These are phyloP conservation scores for Claviceps arundinis DNA, from an alignment of 2,329 filamentous ascomycete species.

Conservation along the genomic window DNA sequence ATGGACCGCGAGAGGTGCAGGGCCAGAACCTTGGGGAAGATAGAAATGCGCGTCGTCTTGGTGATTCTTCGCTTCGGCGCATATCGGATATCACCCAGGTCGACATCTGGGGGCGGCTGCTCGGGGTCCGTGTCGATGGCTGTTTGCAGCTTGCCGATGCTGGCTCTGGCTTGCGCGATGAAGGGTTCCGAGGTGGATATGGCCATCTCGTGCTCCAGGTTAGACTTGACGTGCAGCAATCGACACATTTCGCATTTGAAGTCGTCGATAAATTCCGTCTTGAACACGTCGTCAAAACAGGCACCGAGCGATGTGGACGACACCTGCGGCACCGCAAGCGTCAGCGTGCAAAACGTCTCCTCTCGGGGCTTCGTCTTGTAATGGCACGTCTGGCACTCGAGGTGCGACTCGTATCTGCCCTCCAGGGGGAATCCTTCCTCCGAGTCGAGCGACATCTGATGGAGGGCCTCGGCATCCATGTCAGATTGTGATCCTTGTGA, in stretches of 20 bases:
- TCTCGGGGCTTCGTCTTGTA: slow-evolving; percentile 77
- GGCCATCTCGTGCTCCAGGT: slow-evolving; percentile 46
- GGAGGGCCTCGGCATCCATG: background rate
- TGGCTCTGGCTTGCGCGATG: slow-evolving; percentile 36
- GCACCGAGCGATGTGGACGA: slow-evolving; percentile 67
- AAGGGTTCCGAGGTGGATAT: slow-evolving; percentile 39
- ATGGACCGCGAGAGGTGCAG: slow-evolving; percentile 90
- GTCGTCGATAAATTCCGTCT: slow-evolving; percentile 91
- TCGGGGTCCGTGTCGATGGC: slow-evolving; percentile 77
- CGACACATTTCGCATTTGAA: slow-evolving; percentile 92
- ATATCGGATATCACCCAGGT: slow-evolving; percentile 57
- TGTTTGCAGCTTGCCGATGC: slow-evolving; percentile 51
- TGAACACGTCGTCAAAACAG: slow-evolving; percentile 89
- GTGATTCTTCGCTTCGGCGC: slow-evolving; percentile 77
- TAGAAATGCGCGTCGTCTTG: slow-evolving; percentile 73
- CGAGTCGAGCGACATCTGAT: slow-evolving; percentile 23
- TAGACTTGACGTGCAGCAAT: slow-evolving; percentile 61
- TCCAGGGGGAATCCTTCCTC: slow-evolving; percentile 82
- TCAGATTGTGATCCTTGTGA: background rate
- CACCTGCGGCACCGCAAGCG: slow-evolving; percentile 77
- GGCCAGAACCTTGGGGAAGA: slow-evolving; percentile 79
- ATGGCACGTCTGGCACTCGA: slow-evolving; percentile 79
- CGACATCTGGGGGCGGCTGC: slow-evolving; percentile 54
- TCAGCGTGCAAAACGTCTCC: slow-evolving; percentile 83
- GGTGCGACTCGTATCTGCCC: slow-evolving; percentile 84